Percentiles rank a stretch among this genome's conserved stretches.
These are phyloP conservation scores for Tillandsia leiboldiana DNA, from an alignment of 176 grass and related monocot species.

Conservation along the genomic window DNA sequence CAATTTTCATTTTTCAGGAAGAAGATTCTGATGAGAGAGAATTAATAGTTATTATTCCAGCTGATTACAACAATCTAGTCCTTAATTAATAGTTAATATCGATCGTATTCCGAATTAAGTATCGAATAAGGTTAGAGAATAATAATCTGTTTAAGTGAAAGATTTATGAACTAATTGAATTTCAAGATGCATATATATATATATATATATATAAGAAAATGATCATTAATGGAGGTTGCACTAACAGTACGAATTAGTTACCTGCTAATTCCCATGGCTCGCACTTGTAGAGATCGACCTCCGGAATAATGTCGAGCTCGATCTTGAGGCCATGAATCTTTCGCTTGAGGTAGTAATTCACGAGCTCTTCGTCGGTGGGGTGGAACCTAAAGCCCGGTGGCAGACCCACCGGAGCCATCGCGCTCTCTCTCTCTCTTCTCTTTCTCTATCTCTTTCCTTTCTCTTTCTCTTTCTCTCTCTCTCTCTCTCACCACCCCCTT, in stretches of 20 bases:
- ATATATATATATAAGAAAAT: too few species aligned
- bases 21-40: not conserved
- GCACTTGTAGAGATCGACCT: slow-evolving; percentile 97
- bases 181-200: not conserved
- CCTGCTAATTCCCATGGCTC: slow-evolving; percentile 97
- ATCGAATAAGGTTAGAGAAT: too few species aligned
- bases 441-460: slow-evolving; percentile 27
- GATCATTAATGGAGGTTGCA: too few species aligned
- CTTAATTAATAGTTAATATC: too few species aligned
- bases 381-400: slow-evolving; percentile 95
- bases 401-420: slow-evolving; percentile 91
- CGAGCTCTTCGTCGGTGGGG: slow-evolving; percentile 88
- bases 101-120: too few species aligned
- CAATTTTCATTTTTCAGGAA: not conserved
- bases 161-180: not conserved
- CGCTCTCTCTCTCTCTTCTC: slow-evolving; percentile 30
- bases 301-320: slow-evolving; percentile 95
- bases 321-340: slow-evolving; percentile 97
- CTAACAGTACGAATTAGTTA: not conserved
- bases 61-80: too few species aligned
- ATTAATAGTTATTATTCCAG: too few species aligned
- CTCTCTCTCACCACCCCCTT: slow-evolving; percentile 31
- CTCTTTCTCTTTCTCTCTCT: slow-evolving; percentile 26
- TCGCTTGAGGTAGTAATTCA: slow-evolving; percentile 97
- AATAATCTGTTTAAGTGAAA: too few species aligned